Conservation (phyloP, 2,329 filamentous ascomycete genomes). For the Pestalotiopsis sp. region DNA sequence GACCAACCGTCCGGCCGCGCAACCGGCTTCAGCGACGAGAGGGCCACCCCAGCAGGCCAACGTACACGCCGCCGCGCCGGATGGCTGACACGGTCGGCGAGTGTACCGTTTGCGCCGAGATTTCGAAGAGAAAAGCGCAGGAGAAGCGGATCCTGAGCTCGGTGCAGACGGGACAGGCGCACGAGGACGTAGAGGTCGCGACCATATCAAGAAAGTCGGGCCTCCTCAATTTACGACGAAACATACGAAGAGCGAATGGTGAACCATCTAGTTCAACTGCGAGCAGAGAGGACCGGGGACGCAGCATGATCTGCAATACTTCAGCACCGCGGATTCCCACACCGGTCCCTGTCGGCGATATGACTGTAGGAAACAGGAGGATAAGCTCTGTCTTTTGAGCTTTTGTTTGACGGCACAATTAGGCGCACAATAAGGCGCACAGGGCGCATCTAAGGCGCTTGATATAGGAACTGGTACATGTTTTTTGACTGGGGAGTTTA, state of each 20-base stretch:
- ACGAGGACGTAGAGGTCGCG: not conserved
- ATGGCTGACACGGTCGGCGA: conserved; percentile 26
- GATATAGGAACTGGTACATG: not conserved
- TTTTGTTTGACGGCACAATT: not conserved
- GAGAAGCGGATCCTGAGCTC: conserved; percentile 16
- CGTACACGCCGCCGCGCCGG: conserved; percentile 12
- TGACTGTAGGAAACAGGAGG: not conserved
- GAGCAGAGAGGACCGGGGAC: not conserved
- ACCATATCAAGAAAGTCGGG: not conserved
- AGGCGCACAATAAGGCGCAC: not conserved
- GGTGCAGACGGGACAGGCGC: not conserved
- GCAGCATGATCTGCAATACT: conserved; percentile 1
- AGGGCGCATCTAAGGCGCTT: not conserved
- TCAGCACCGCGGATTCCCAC: not conserved
- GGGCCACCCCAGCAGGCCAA: conserved; percentile 20
- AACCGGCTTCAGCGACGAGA: conserved; percentile 22
- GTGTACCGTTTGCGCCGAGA: conserved; percentile 26
- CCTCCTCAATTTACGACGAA: not conserved
- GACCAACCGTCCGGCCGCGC: conserved; percentile 12
- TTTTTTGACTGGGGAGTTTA: not conserved
- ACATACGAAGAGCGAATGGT: not conserved
- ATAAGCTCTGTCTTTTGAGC: not conserved
- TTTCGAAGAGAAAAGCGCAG: conserved; percentile 21
- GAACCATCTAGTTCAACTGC: not conserved
- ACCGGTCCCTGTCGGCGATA: not conserved